A percentile compares a stretch with the other conserved stretches of the same genome.
These are phyloP conservation scores for Calonectria multiphialidica DNA, from an alignment of 2,329 filamentous ascomycete species.

Conservation along the genomic window DNA sequence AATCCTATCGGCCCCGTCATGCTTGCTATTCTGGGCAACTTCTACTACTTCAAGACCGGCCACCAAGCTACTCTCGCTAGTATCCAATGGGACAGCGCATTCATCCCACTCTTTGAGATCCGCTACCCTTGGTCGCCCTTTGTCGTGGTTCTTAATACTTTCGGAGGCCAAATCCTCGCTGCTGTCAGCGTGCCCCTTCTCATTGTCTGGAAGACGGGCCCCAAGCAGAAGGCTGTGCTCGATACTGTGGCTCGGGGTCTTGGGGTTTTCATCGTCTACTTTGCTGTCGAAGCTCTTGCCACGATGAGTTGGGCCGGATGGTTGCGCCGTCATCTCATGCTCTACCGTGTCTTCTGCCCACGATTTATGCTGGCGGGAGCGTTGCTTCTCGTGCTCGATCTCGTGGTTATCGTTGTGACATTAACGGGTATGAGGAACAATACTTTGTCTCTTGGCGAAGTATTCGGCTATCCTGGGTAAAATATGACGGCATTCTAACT, in stretches of 20 bases:
- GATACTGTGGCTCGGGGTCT: slow-evolving; percentile 78
- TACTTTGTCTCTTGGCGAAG: slow-evolving; percentile 82
- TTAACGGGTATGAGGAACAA: slow-evolving; percentile 82
- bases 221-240: slow-evolving; percentile 77
- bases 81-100: slow-evolving; percentile 97
- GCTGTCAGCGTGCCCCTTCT: slow-evolving; percentile 84
- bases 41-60: slow-evolving; percentile 97
- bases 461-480: slow-evolving; percentile 84
- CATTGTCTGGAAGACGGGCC: slow-evolving; percentile 89
- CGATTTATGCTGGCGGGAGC: slow-evolving; percentile 86
- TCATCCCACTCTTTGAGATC: slow-evolving; percentile 86
- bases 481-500: background rate
- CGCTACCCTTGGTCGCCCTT: slow-evolving; percentile 92
- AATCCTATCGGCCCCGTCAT: slow-evolving; percentile 86
- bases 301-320: slow-evolving; percentile 93
- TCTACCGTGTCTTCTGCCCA: slow-evolving; percentile 93
- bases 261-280: slow-evolving; percentile 83
- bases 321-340: slow-evolving; percentile 92
- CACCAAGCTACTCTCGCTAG: slow-evolving; percentile 89
- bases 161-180: slow-evolving; percentile 88
- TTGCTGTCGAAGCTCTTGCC: slow-evolving; percentile 84
- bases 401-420: slow-evolving; percentile 78
- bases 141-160: slow-evolving; percentile 86
- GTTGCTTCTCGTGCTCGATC: slow-evolving; percentile 80
- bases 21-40: slow-evolving; percentile 89